phyloP scores from a whole-genome alignment of 1,284 basidiomycete genomes.

The Singerocomus inundabilis region DNA sequence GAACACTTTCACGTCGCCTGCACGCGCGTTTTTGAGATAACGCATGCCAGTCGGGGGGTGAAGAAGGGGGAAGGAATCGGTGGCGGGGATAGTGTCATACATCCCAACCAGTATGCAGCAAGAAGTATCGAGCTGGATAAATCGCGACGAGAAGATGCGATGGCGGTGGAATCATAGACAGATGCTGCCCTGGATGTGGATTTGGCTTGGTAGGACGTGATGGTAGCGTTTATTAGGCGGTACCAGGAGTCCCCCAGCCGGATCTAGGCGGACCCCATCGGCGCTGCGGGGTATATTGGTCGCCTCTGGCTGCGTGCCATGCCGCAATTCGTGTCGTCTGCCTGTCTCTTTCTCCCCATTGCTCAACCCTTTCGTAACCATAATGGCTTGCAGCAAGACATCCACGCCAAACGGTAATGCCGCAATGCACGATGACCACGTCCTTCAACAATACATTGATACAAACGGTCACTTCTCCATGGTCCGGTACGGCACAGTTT shows the following conservation, averaged over 20 bases:
- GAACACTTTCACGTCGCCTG: constrained; percentile 95
- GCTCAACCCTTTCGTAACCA: constrained; percentile 1
- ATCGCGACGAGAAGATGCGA: constrained; percentile 31
- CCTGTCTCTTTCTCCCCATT: constrained; percentile 6
- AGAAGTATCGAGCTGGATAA: constrained; percentile 67
- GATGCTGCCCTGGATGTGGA: neutral
- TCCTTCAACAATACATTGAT: constrained; percentile 82
- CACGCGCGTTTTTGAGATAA: constrained; percentile 95
- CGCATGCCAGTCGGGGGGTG: constrained; percentile 72
- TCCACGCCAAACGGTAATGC: constrained; percentile 32
- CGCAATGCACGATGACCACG: constrained; percentile 33
- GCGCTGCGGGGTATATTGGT: constrained; percentile 9
- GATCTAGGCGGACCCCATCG: constrained; percentile 20
- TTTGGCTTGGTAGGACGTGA: neutral
- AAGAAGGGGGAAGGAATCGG: constrained; percentile 91
- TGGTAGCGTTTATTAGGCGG: constrained; percentile 5
- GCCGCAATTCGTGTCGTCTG: constrained; percentile 35
- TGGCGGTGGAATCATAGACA: constrained; percentile 26
- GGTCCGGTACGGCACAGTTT: constrained; percentile 64
- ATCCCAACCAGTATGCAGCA: constrained; percentile 88
- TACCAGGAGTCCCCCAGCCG: constrained; percentile 16
- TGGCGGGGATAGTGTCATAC: constrained; percentile 85
- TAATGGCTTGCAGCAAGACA: constrained; percentile 26
- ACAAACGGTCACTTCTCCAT: constrained; percentile 93
- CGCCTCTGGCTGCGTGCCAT: constrained; percentile 1